Conservation (phyloP, 129 eudicot species). For the Chrysanthemum lavandulifolium region DNA sequence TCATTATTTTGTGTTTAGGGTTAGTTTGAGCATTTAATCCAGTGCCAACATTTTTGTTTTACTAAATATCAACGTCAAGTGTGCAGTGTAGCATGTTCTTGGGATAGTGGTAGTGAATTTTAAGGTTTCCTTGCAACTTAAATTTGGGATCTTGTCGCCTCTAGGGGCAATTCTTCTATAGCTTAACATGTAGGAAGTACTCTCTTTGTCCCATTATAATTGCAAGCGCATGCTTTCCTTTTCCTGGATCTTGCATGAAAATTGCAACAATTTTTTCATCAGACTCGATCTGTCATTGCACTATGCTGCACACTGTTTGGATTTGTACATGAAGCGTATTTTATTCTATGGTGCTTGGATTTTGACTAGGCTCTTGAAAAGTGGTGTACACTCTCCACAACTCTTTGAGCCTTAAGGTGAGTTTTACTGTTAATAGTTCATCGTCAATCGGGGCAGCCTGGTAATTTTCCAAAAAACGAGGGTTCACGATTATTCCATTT, state of each 20-base stretch:
- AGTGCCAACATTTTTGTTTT: not conserved
- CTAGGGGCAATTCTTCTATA: conserved; percentile 1
- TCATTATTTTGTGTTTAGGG: not conserved
- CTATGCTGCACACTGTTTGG: not conserved
- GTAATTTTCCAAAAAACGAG: conserved; percentile 3
- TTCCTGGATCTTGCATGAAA: too few species aligned
- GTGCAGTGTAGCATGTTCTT: not conserved
- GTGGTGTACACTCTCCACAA: not conserved
- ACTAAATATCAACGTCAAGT: conserved; percentile 2
- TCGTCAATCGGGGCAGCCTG: conserved; percentile 1
- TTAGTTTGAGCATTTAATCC: conserved; percentile 4
- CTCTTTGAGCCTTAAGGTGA: not conserved
- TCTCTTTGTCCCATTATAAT: too few species aligned
- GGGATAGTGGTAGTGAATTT: not conserved
- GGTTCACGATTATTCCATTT: not conserved
- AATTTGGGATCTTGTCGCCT: conserved; percentile 4
- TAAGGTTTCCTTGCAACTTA: not conserved
- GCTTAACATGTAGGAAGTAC: not conserved
- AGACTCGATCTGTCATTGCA: not conserved
- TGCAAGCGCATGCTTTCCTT: not conserved
- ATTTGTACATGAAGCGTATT: not conserved
- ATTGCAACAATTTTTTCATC: not conserved
- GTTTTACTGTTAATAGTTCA: not conserved
- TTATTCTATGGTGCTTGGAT: not conserved
- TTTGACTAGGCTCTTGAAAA: too few species aligned